Evolutionary conservation across 805 yeast genomes (phyloP).

Genomic region (Starmera caribaea): DNA sequence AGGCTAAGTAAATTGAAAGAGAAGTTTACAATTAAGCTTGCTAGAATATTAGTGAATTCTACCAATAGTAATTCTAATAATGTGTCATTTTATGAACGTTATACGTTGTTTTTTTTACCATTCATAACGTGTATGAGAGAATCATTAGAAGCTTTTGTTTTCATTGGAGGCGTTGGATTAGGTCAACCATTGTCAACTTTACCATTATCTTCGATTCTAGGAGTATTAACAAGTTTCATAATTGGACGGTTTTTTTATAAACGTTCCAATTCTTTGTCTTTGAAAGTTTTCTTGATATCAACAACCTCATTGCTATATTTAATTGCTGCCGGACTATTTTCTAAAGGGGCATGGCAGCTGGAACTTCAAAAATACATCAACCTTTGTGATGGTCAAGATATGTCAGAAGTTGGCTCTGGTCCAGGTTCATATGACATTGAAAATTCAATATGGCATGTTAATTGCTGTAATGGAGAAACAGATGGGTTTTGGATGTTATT

Average conservation of each 20-base stretch:
- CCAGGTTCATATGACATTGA: slow-evolving; percentile 86
- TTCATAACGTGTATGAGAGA: slow-evolving; percentile 82
- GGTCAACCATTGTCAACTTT: slow-evolving; percentile 58
- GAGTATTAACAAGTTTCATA: slow-evolving; percentile 45
- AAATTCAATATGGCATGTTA: slow-evolving; percentile 85
- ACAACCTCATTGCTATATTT: slow-evolving; percentile 76
- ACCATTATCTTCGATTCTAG: slow-evolving; percentile 53
- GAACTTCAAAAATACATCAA: slow-evolving; percentile 72
- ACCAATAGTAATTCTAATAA: slow-evolving; percentile 17
- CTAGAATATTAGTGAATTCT: slow-evolving; percentile 25
- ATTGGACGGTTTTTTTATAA: slow-evolving; percentile 63
- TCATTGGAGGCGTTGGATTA: slow-evolving; percentile 81
- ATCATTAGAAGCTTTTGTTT: slow-evolving; percentile 87
- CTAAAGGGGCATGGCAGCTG: slow-evolving; percentile 85
- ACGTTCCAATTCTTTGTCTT: slow-evolving; percentile 70
- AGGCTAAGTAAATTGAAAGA: slow-evolving; percentile 73
- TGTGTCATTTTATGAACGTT: slow-evolving; percentile 37
- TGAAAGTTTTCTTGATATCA: slow-evolving; percentile 62
- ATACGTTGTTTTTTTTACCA: slow-evolving; percentile 70
- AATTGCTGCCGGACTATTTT: slow-evolving; percentile 79
- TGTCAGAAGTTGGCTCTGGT: slow-evolving; percentile 83
- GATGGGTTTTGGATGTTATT: slow-evolving; percentile 90
- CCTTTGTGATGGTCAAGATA: slow-evolving; percentile 72
- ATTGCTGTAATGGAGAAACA: slow-evolving; percentile 87
- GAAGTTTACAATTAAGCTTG: slow-evolving; percentile 65